phyloP scores from a whole-genome alignment of 2,329 filamentous ascomycete genomes.

The Fusarium sp. region DNA sequence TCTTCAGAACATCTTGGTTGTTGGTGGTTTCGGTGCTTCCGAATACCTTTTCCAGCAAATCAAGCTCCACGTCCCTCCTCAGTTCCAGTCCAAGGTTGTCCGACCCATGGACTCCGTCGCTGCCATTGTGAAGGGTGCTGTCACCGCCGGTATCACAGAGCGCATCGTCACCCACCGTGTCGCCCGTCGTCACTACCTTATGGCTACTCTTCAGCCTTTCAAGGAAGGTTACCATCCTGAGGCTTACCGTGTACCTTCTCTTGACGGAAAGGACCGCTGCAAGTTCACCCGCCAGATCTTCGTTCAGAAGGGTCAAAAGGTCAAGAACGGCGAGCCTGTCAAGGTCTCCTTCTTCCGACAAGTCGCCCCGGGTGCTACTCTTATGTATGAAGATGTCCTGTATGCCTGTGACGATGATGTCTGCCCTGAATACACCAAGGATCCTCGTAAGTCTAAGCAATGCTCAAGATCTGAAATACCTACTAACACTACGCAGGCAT shows the following conservation, averaged over 20 bases:
- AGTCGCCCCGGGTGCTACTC: conserved; percentile 93
- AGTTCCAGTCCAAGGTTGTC: conserved; percentile 98
- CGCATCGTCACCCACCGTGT: conserved; percentile 97
- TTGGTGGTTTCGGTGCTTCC: conserved; percentile 97
- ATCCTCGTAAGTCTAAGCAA: conserved; percentile 84
- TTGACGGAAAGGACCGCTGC: conserved; percentile 97
- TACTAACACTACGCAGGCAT: conserved; percentile 73
- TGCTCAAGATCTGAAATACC: not conserved
- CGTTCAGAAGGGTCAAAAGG: conserved; percentile 97
- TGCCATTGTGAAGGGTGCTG: conserved; percentile 97
- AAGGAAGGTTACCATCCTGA: conserved; percentile 99
- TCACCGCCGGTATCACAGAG: conserved; percentile 97
- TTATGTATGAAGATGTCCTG: conserved; percentile 99
- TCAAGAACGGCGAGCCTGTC: conserved; percentile 99
- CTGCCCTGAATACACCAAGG: conserved; percentile 98
- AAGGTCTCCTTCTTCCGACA: conserved; percentile 99
- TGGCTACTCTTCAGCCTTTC: conserved; percentile 98
- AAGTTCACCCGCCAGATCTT: conserved; percentile 99
- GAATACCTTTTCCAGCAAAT: conserved; percentile 99
- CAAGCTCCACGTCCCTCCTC: conserved; percentile 96
- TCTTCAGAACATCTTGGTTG: conserved; percentile 95
- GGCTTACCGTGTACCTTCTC: conserved; percentile 94
- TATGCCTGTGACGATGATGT: conserved; percentile 99
- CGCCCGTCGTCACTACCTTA: conserved; percentile 96
- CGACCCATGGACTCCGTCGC: conserved; percentile 99